A percentile compares a stretch with the other conserved stretches of the same genome.
phyloP scores from a whole-genome alignment of 495 filamentous ascomycete genomes.

The Penicillium ochrochloron region DNA sequence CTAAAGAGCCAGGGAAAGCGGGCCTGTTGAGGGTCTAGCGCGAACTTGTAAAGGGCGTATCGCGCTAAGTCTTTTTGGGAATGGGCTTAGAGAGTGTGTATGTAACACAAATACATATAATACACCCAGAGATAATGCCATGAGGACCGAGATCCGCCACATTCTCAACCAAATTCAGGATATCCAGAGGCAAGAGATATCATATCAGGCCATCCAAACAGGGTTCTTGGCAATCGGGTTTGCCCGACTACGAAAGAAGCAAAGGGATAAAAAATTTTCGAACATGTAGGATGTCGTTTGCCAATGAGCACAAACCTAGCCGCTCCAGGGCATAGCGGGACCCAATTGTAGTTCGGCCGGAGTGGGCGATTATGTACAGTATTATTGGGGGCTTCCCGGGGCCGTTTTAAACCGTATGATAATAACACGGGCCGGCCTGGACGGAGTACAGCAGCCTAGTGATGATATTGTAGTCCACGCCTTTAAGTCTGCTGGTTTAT shows the following conservation, averaged over 20 bases:
- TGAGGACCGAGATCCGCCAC: background rate
- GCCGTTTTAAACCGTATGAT: background rate
- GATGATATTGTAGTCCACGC: background rate
- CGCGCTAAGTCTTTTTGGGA: background rate
- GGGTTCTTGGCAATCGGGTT: slow-evolving; percentile 3
- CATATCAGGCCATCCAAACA: background rate
- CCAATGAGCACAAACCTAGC: background rate
- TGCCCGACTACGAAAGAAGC: background rate
- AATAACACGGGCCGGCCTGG: background rate
- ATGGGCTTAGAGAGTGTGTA: background rate
- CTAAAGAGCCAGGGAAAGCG: background rate
- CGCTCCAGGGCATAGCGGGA: background rate
- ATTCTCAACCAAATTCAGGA: background rate
- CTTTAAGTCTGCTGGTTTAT: too few relatives aligned
- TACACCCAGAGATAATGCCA: background rate
- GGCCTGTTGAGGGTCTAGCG: background rate
- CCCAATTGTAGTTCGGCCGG: background rate
- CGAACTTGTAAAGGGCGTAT: background rate
- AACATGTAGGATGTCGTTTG: background rate
- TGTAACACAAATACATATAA: background rate
- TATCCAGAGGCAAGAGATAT: slow-evolving; percentile 8
- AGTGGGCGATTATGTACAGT: background rate
- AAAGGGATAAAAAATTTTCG: background rate
- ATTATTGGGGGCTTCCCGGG: background rate
- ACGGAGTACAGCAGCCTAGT: background rate